Evolutionary conservation across 176 grass and related monocot genomes (phyloP).

Genomic region (Triticum timopheevii): DNA sequence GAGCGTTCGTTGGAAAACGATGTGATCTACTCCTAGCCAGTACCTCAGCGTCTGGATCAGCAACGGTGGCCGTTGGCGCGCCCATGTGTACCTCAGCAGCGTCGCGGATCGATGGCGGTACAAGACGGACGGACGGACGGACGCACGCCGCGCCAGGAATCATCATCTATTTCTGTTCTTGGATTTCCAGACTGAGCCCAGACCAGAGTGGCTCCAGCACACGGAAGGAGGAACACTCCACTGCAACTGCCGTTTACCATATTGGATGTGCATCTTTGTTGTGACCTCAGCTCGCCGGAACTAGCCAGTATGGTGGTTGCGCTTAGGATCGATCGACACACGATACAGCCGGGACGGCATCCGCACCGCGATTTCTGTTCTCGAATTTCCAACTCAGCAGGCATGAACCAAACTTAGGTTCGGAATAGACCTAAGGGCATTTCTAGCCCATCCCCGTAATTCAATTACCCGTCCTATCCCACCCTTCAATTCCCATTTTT

Average conservation of each 20-base stretch:
- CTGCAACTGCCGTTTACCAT: too few species aligned
- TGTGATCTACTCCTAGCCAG: background rate
- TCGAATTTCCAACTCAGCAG: too few species aligned
- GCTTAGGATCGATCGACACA: too few species aligned
- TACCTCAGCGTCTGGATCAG: too few species aligned
- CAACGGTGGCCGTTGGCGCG: background rate
- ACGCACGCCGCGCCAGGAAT: background rate
- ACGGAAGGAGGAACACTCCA: too few species aligned
- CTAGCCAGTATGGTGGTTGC: background rate
- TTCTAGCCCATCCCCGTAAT: too few species aligned
- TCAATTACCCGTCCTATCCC: too few species aligned
- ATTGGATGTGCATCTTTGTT: background rate
- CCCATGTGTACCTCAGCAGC: slow-evolving; percentile 3
- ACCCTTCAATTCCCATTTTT: too few species aligned
- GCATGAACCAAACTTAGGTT: too few species aligned
- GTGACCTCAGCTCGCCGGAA: background rate
- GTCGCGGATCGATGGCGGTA: background rate
- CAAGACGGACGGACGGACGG: background rate
- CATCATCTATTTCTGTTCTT: background rate
- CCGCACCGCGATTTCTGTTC: too few species aligned
- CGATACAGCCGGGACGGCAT: too few species aligned
- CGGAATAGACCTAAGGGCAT: too few species aligned
- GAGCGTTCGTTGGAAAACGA: background rate
- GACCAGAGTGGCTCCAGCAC: background rate
- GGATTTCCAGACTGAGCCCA: background rate